These are phyloP conservation scores for Aaosphaeria arxii DNA, from an alignment of 2,329 filamentous ascomycete genomes.

Conservation along the genomic window DNA sequence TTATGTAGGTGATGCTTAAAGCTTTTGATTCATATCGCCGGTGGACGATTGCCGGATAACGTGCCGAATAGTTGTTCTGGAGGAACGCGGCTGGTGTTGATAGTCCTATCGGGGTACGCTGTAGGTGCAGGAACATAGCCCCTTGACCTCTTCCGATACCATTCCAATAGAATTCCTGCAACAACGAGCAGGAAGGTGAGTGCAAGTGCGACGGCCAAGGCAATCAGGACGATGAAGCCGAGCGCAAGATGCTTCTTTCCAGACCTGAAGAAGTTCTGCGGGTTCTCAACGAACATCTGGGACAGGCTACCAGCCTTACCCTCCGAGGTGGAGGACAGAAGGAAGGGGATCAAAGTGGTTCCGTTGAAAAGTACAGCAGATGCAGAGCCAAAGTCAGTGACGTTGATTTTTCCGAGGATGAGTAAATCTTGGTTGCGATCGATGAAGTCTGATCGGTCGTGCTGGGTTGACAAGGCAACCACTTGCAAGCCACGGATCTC, in stretches of 20 bases:
- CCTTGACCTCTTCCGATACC: slow-evolving; percentile 71
- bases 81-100: slow-evolving; percentile 51
- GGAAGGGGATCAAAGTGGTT: slow-evolving; percentile 71
- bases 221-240: slow-evolving; percentile 78
- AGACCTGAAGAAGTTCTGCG: slow-evolving; percentile 67
- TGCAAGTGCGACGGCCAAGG: slow-evolving; percentile 72
- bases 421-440: slow-evolving; percentile 69
- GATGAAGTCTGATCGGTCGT: slow-evolving; percentile 63
- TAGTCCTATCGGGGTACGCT: slow-evolving; percentile 44
- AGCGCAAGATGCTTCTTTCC: slow-evolving; percentile 62
- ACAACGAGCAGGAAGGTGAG: slow-evolving; percentile 76
- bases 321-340: slow-evolving; percentile 68
- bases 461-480: slow-evolving; percentile 66
- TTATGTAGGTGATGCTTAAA: neutral
- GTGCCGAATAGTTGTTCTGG: slow-evolving; percentile 43
- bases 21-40: slow-evolving; percentile 22
- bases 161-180: slow-evolving; percentile 71
- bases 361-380: slow-evolving; percentile 90
- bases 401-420: slow-evolving; percentile 76
- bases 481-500: slow-evolving; percentile 78
- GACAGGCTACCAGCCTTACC: slow-evolving; percentile 71
- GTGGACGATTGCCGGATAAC: slow-evolving; percentile 29
- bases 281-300: slow-evolving; percentile 77
- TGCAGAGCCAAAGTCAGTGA: slow-evolving; percentile 73
- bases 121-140: slow-evolving; percentile 78